Evolutionary conservation across 768 basidiomycete species (phyloP), one percentile per base, ranked within the genome.

Genomic region (Boletus barrowsii): DNA sequence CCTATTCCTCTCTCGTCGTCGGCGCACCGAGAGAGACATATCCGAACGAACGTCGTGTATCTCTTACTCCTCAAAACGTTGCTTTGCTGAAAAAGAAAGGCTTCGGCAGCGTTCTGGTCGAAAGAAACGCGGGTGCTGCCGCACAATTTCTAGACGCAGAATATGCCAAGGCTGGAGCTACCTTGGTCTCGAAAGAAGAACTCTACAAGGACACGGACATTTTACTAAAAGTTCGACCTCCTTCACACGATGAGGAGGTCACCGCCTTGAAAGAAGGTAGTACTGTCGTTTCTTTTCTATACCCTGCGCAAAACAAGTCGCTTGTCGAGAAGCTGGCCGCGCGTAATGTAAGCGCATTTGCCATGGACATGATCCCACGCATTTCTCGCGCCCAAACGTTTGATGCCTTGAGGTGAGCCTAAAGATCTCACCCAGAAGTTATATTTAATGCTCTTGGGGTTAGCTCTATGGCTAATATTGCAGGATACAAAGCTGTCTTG

Each of bases 391-490:
- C 92, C 42, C 92, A 94, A 69, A 88, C 88, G 20, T 94, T 93
- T 59, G 92, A 94, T 71, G 92, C 87, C 36, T 73, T 94, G 62
- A 92, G 89, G 90, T 88, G 50, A 58, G 69, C 51, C 42, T 58
- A 24, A 15, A 51, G 33, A 56, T 26, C 30, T 10, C 47, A 14
- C 17, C 13, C 32, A 49, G 45, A 46, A 40, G 57, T 30, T 51
- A n/a, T 42, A 44, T 6, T 35, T 32, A 46, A 49, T 39, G 14
- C 49, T 40, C 18, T 30, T 15, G 37, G 29, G 32, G 29, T 32
- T 35, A 92, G 92, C 63, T 93, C 90, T 24, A 94, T 94, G 92
- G 86, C 88, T n/a, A 94, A 93, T 66, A 93, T 92, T 40, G 82
- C 90, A n/a, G 92, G 92, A 13, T 94, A 94, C 70, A 92, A 94